Base-by-base conservation (phyloP, 23 red algal genomes). In the Agarophyton chilense region DNA sequence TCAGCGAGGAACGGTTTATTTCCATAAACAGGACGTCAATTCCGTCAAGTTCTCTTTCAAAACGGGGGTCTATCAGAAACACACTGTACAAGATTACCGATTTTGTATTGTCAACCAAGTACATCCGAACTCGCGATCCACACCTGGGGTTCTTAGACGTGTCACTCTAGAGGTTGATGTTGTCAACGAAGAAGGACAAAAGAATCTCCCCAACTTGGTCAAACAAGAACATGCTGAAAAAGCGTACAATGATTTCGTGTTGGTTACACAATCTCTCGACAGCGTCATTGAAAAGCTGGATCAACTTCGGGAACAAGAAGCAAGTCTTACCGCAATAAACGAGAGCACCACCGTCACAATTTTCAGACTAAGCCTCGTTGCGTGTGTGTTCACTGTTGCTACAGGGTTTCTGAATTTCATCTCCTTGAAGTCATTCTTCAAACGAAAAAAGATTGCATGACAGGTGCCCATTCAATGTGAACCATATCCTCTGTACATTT, bases 21-120 rank as follows among this genome's bases (percentile, higher is more conserved):
- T 80, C 91, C 91, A 94, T 72, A 65, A 61, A n/a, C 47, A 81
- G 22, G 74, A 84, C 72, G 91, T 94, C 4, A 87, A 86, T 67
- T 72, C 91, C 18, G 72, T 86, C 16, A 86, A 85, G 46, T 94
- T 86, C 74, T 86, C 91, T 7, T 94, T 94, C 60, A 52, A 55
- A 6, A 78, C 91, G 2, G 76, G 77, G 14, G 19, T 26, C 25
- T 67, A 36, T 45, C 34, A 22, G 25, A 31, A 28, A 7, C 75
- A 91, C 25, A 76, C 54, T 13, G 49, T 55, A 18, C 75, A 91
- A 49, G 71, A 77, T 34, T 94, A 79, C 55, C 91, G 91, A 2
- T 94, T 94, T 49, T 94, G 91, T 53, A 29, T 94, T 12, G 71
- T 86, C 68, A 84, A 94, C 72, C 91, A 94, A 53, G 81, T 86